Evolutionary conservation across 345 rosid genomes (phyloP).

Genomic region (Eucalyptus dawsonii): DNA sequence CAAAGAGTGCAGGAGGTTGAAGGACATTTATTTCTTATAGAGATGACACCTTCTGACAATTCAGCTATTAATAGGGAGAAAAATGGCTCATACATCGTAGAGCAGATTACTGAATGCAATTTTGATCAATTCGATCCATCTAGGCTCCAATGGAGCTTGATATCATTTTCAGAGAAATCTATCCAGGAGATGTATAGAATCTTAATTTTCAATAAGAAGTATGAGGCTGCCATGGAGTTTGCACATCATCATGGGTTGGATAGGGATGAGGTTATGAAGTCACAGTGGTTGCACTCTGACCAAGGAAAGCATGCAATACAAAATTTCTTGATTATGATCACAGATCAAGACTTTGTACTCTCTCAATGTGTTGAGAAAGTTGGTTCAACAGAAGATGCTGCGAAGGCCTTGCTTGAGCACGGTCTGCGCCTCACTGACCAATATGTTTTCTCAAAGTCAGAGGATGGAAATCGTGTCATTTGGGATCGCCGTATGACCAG

Average conservation of each 20-base stretch:
- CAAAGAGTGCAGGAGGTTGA: conserved; percentile 40
- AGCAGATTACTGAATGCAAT: conserved; percentile 12
- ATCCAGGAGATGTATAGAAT: conserved; percentile 69
- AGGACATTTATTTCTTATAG: conserved; percentile 65
- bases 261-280: conserved; percentile 66
- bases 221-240: conserved; percentile 69
- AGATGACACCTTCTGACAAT: conserved; percentile 17
- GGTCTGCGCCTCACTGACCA: conserved; percentile 53
- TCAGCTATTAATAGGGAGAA: conserved; percentile 18
- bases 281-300: conserved; percentile 74
- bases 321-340: conserved; percentile 45
- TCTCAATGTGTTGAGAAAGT: conserved; percentile 70
- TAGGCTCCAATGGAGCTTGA: conserved; percentile 48
- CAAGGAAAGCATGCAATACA: conserved; percentile 46
- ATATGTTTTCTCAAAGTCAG: conserved; percentile 37
- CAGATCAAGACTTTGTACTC: conserved; percentile 62
- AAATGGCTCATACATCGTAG: conserved; percentile 7
- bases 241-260: conserved; percentile 72
- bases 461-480: conserved; percentile 37
- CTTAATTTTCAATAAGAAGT: conserved; percentile 43
- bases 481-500: conserved; percentile 76
- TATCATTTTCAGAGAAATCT: conserved; percentile 71
- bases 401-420: conserved; percentile 56
- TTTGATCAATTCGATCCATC: conserved; percentile 22
- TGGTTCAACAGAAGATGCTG: conserved; percentile 74